phyloP scores from a whole-genome alignment of 345 rosid genomes.

The Populus davidiana region DNA sequence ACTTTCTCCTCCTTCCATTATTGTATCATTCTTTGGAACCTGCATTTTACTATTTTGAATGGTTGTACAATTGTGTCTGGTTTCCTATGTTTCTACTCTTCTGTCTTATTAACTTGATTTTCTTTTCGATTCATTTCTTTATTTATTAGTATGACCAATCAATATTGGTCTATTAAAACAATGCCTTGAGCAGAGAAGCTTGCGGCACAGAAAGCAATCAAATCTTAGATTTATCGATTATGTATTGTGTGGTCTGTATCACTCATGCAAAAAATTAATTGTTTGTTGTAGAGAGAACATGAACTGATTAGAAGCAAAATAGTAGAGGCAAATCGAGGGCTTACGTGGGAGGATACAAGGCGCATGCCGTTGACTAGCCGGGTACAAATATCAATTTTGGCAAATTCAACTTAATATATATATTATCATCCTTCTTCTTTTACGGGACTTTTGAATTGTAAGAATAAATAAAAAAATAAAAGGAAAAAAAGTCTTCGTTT shows the following conservation, averaged over 20 bases:
- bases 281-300: constrained; percentile 61
- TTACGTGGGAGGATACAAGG: constrained; percentile 87
- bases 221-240: neutral
- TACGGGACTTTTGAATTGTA: neutral
- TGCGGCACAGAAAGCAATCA: neutral
- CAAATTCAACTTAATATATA: neutral
- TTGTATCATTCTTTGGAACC: neutral
- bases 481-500: neutral
- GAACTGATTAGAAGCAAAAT: constrained; percentile 46
- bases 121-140: neutral
- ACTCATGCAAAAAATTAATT: neutral
- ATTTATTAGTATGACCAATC: neutral
- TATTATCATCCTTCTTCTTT: neutral
- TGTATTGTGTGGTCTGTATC: neutral
- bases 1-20: neutral
- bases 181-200: neutral
- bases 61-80: neutral
- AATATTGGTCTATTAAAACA: neutral
- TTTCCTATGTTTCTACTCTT: neutral
- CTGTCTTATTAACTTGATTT: neutral
- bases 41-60: neutral
- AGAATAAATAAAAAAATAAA: too few relatives aligned
- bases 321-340: constrained; percentile 46
- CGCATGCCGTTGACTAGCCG: constrained; percentile 78
- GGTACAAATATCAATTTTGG: constrained; percentile 35